Conservation (phyloP, 495 filamentous ascomycete species). For the Lophium mytilinum region DNA sequence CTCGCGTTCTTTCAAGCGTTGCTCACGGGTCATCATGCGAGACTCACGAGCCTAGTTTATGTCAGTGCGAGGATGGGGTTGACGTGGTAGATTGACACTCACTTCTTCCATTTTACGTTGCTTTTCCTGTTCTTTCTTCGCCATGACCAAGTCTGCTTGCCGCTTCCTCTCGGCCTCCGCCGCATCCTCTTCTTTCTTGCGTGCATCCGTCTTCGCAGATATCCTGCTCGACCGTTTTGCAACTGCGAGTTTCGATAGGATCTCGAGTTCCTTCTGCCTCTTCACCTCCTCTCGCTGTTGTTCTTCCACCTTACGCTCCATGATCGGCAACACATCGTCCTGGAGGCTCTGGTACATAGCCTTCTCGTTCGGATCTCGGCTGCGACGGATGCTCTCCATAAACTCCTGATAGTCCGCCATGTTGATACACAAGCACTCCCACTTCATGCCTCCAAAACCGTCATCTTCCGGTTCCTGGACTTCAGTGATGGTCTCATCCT, state of each 20-base stretch:
- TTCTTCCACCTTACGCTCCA: constrained; percentile 74
- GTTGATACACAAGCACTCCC: constrained; percentile 84
- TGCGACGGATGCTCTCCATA: constrained; percentile 59
- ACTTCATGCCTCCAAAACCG: constrained; percentile 63
- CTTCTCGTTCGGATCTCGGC: constrained; percentile 75
- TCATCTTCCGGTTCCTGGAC: constrained; percentile 45
- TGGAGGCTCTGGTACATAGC: constrained; percentile 57
- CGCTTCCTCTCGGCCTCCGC: constrained; percentile 65
- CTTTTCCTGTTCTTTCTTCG: constrained; percentile 60
- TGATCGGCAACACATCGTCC: constrained; percentile 69
- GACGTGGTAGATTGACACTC: constrained; percentile 6
- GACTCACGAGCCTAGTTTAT: constrained; percentile 57
- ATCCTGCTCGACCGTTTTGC: constrained; percentile 89
- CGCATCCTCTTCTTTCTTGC: constrained; percentile 61
- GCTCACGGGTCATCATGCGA: constrained; percentile 76
- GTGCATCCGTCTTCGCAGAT: constrained; percentile 69
- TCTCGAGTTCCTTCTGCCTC: constrained; percentile 71
- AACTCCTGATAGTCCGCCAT: constrained; percentile 68
- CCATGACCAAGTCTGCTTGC: constrained; percentile 54
- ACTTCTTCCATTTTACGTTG: constrained; percentile 55
- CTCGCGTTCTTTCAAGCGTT: constrained; percentile 75
- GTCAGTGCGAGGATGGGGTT: constrained; percentile 1
- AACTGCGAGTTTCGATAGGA: constrained; percentile 74
- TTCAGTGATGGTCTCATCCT: constrained; percentile 38
- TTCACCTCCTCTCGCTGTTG: constrained; percentile 59